phyloP scores from a whole-genome alignment of 306 rosid genomes.

The Carpinus fangiana region DNA sequence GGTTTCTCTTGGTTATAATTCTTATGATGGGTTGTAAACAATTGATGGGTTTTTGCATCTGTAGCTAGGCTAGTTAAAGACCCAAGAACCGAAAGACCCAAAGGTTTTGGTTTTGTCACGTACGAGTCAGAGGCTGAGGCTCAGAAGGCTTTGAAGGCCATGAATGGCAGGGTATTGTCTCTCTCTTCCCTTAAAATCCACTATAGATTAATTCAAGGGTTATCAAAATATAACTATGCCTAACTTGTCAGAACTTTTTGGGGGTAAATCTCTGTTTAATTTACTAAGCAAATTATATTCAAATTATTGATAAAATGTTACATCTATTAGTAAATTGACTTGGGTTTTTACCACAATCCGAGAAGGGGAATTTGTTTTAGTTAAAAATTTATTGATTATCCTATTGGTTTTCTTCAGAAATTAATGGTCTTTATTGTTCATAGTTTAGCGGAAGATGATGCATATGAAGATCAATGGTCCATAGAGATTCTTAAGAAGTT shows the following conservation, averaged over 20 bases:
- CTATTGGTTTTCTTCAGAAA: neutral
- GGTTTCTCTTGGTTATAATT: neutral
- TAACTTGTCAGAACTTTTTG: neutral
- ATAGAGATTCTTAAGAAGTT: neutral
- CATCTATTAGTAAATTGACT: neutral
- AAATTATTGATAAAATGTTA: neutral
- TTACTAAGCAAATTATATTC: neutral
- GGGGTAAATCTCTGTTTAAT: neutral
- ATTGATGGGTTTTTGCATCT: neutral
- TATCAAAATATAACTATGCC: neutral
- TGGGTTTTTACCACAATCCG: neutral
- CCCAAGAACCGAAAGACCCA: conserved; percentile 57
- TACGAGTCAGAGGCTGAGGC: conserved; percentile 59
- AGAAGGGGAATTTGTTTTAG: neutral
- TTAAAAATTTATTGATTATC: neutral
- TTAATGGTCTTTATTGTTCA: neutral
- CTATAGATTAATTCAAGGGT: neutral
- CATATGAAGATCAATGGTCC: neutral
- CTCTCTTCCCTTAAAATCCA: conserved; percentile 5
- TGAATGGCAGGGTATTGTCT: conserved; percentile 79
- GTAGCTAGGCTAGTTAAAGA: conserved; percentile 56
- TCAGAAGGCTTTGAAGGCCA: conserved; percentile 60
- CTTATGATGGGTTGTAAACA: neutral
- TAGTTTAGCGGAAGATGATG: neutral
- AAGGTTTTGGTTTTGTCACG: conserved; percentile 87